Base-by-base conservation (phyloP, 768 basidiomycete species). In the Leccinum uliginosum region DNA sequence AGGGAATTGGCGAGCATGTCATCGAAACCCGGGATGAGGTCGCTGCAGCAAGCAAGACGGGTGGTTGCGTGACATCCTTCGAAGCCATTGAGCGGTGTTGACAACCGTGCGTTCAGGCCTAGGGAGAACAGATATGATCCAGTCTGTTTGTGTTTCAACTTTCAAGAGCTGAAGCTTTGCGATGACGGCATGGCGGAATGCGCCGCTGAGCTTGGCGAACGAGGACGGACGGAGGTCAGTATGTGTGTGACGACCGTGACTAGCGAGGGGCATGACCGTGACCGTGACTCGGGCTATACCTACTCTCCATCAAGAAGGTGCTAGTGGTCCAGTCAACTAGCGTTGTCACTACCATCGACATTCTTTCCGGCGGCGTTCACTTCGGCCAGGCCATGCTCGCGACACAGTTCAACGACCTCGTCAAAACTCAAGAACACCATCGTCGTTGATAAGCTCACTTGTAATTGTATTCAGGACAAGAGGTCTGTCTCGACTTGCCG, bases 361-460 rank as follows among this genome's bases (percentile, higher is more conserved):
- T 98, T 71, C 76, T 98, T 38, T 96, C 93, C 0, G 96, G 98
- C 72, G 94, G 96, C 40, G 76, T 78, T 19, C 75, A 89, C 62
- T 97, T 90, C 70, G 78, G 89, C 50, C 97, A 98, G 71, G 86
- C 90, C 24, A 98, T 99, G 97, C 78, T 98, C 32, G 91, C 94
- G 5, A 97, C 95, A 0, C 89, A 92, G 67, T 80, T 94, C 46
- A 98, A 98, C 65, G 59, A 76, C 6, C 73, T 92, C 61, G 85
- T 95, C 15, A 75, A 1, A 76, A 98, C 32, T 73, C 35, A 91
- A 86, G 66, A 77, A 89, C 66, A 77, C 83, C 2, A 73, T 98
- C 27, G 82, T 82, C 45, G 73, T 97, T 38, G 84, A 86, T 58
- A 85, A 82, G 64, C 82, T 90, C 65, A 88, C 92, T 1, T 87